These are phyloP conservation scores for Cladophialophora chaetospira DNA, from an alignment of 2,329 filamentous ascomycete species.

Conservation along the genomic window DNA sequence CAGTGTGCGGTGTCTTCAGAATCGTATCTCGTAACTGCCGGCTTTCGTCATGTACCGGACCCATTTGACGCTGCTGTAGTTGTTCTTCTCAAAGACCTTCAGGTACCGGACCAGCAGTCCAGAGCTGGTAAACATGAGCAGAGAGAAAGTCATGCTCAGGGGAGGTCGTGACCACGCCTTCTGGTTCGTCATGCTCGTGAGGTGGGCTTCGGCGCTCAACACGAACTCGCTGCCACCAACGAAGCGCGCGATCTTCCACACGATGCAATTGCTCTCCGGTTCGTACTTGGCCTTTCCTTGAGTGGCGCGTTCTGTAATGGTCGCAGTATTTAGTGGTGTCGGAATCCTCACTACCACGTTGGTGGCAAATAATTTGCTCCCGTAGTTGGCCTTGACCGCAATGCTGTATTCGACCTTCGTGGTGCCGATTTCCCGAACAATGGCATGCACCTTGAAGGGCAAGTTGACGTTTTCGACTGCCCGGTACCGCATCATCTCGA, in stretches of 20 bases:
- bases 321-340: conserved; percentile 93
- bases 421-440: conserved; percentile 95
- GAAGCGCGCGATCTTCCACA: conserved; percentile 99
- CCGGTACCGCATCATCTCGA: conserved; percentile 98
- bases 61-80: conserved; percentile 99
- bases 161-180: conserved; percentile 96
- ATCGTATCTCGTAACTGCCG: conserved; percentile 96
- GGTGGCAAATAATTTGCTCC: conserved; percentile 92
- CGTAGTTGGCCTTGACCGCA: conserved; percentile 95
- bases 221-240: conserved; percentile 97
- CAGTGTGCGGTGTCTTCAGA: conserved; percentile 11
- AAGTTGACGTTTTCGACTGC: conserved; percentile 98
- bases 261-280: conserved; percentile 94
- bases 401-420: conserved; percentile 99
- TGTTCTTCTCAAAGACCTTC: conserved; percentile 99
- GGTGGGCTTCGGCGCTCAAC: conserved; percentile 84
- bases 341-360: conserved; percentile 94
- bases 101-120: conserved; percentile 89
- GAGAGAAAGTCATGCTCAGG: conserved; percentile 84
- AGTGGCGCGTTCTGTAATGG: conserved; percentile 86
- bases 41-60: conserved; percentile 98
- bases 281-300: conserved; percentile 99
- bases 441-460: conserved; percentile 97
- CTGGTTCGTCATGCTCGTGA: conserved; percentile 97
- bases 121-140: conserved; percentile 98